phyloP scores from a whole-genome alignment of 305 asterid genomes.

The Plantago coronopus region DNA sequence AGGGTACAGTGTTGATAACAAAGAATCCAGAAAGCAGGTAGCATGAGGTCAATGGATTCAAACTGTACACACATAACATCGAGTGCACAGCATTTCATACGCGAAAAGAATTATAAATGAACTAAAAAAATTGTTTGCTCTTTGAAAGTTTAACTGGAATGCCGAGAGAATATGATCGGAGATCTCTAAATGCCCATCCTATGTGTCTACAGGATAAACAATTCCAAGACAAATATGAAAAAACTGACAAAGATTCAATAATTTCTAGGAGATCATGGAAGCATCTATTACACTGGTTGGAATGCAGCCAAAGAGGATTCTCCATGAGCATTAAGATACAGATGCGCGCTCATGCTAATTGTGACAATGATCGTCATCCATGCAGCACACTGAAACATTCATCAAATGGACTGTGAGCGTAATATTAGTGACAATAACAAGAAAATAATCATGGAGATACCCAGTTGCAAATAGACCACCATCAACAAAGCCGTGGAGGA shows the following conservation, averaged over 20 bases:
- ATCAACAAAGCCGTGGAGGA: constrained; percentile 1
- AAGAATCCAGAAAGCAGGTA: not conserved
- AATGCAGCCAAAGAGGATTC: constrained; percentile 95
- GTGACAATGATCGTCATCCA: constrained; percentile 98
- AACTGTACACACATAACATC: constrained; percentile 1
- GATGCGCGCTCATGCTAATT: constrained; percentile 92
- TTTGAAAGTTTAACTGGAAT: not conserved
- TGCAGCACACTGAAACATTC: constrained; percentile 72
- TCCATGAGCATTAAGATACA: constrained; percentile 93
- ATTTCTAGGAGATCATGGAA: constrained; percentile 42
- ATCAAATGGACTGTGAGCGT: constrained; percentile 24
- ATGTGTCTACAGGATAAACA: constrained; percentile 16
- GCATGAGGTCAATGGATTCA: not conserved
- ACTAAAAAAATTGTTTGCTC: no score
- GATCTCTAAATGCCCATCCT: constrained; percentile 14
- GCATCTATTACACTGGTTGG: constrained; percentile 99
- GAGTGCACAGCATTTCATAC: no score
- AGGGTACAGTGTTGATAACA: not conserved
- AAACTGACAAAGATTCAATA: constrained; percentile 16
- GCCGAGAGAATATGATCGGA: constrained; percentile 1
- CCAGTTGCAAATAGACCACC: constrained; percentile 1
- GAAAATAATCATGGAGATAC: constrained; percentile 16
- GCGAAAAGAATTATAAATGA: no score
- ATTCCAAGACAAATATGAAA: constrained; percentile 21
- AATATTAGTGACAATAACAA: constrained; percentile 20